Evolutionary conservation across 2,329 filamentous ascomycete genomes (phyloP).

Genomic region (Fonsecaea erecta): DNA sequence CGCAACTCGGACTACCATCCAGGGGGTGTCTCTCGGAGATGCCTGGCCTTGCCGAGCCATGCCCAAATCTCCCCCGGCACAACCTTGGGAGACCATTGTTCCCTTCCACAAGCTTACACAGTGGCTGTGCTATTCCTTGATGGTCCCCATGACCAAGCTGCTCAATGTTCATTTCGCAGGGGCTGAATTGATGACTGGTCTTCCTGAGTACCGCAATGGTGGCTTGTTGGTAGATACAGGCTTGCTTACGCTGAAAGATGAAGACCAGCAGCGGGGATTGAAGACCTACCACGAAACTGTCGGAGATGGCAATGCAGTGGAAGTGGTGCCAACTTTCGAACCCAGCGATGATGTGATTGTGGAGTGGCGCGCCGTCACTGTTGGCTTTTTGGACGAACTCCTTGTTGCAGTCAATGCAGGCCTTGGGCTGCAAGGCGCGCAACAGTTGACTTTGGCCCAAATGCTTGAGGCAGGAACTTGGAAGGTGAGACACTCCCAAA

Average conservation of each 20-base stretch:
- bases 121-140: constrained; percentile 92
- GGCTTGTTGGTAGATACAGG: constrained; percentile 85
- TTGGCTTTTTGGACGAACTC: constrained; percentile 74
- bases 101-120: constrained; percentile 95
- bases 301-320: constrained; percentile 71
- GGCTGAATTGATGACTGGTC: constrained; percentile 78
- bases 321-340: constrained; percentile 74
- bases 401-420: constrained; percentile 70
- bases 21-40: constrained; percentile 85
- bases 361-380: constrained; percentile 76
- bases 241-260: constrained; percentile 73
- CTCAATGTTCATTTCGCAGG: constrained; percentile 81
- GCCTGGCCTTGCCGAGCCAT: constrained; percentile 90
- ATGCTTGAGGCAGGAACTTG: constrained; percentile 95
- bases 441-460: constrained; percentile 78
- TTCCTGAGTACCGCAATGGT: constrained; percentile 92
- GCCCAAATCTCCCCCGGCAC: constrained; percentile 62
- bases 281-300: constrained; percentile 71
- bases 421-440: constrained; percentile 70
- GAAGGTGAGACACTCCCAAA: constrained; percentile 70
- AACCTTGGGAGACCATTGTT: constrained; percentile 70
- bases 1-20: constrained; percentile 78
- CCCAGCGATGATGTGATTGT: constrained; percentile 78
- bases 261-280: constrained; percentile 72
- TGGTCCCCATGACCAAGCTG: constrained; percentile 84